Conservation (phyloP, 306 rosid genomes). For the Benincasa hispida region DNA sequence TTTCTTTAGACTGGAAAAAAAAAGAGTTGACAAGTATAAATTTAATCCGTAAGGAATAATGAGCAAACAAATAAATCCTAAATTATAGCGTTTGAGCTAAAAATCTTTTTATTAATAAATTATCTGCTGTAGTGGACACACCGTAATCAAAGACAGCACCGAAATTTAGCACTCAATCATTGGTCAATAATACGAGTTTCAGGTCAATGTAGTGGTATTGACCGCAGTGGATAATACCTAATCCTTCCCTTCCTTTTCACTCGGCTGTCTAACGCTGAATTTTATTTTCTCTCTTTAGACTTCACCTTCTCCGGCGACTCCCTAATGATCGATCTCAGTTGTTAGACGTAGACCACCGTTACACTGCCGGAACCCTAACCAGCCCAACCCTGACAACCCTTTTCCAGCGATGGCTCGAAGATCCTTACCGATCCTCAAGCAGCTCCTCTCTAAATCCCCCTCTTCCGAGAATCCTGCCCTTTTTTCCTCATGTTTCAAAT, state of each 20-base stretch:
- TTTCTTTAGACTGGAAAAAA: too few species aligned
- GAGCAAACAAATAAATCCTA: not conserved
- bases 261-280: not conserved
- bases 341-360: not conserved
- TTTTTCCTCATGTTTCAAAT: not conserved
- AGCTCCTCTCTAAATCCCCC: conserved; percentile 11
- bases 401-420: conserved; percentile 37
- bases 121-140: not conserved
- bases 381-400: not conserved
- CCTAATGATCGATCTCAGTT: conserved; percentile 1
- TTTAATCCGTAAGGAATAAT: not conserved
- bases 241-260: not conserved
- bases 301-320: not conserved
- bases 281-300: not conserved
- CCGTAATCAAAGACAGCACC: not conserved
- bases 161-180: not conserved
- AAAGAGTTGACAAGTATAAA: too few species aligned
- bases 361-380: not conserved
- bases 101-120: too few species aligned
- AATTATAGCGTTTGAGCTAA: not conserved
- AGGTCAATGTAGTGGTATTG: not conserved
- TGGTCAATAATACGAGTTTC: not conserved
- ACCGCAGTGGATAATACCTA: not conserved
- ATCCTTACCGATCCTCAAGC: conserved; percentile 23
- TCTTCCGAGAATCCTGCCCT: not conserved